Conservation (phyloP, 2,329 filamentous ascomycete genomes). For the Stenocarpella maydis region DNA sequence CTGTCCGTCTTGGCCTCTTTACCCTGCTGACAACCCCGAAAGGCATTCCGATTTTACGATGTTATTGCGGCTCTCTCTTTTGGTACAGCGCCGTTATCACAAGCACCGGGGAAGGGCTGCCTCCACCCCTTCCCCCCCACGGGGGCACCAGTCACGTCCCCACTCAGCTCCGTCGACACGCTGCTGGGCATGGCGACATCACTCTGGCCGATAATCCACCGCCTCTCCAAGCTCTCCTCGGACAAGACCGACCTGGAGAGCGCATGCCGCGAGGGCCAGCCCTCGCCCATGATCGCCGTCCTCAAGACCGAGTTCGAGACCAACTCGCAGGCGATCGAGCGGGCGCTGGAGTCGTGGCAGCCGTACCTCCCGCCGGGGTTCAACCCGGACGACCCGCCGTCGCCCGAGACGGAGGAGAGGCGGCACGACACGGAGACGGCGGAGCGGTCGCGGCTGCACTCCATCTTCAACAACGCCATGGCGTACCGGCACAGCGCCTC, state of each 20-base stretch:
- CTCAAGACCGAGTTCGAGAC: conserved; percentile 60
- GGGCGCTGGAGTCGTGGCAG: conserved; percentile 63
- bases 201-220: conserved; percentile 70
- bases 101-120: conserved; percentile 55
- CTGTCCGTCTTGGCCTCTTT: neutral
- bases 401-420: conserved; percentile 30
- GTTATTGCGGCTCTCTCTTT: conserved; percentile 70
- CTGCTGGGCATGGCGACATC: conserved; percentile 69
- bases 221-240: conserved; percentile 62
- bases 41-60: conserved; percentile 73
- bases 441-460: conserved; percentile 56
- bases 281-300: conserved; percentile 54
- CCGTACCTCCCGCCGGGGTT: conserved; percentile 57
- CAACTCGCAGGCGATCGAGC: conserved; percentile 62
- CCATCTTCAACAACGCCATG: conserved; percentile 66
- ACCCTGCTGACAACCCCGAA: neutral
- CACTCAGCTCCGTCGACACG: conserved; percentile 63
- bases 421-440: conserved; percentile 38
- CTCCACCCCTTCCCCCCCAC: conserved; percentile 56
- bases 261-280: conserved; percentile 48
- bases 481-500: conserved; percentile 67
- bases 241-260: conserved; percentile 61
- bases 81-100: conserved; percentile 64
- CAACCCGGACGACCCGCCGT: conserved; percentile 37
- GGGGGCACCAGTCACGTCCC: conserved; percentile 53